Evolutionary conservation across 345 rosid species (phyloP).

Genomic region (Melaleuca quinquenervia): DNA sequence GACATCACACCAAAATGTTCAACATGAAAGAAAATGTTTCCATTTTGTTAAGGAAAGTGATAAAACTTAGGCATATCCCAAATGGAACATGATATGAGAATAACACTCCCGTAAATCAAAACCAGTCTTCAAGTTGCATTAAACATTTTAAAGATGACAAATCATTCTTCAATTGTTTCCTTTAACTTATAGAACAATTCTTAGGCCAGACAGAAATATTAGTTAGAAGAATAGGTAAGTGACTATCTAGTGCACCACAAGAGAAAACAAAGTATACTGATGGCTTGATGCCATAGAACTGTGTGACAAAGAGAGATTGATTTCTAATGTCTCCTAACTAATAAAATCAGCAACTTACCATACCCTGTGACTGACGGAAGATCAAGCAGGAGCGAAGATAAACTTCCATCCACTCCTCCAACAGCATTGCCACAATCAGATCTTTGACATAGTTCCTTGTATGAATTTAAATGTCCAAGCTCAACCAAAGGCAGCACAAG

Average conservation of each 20-base stretch:
- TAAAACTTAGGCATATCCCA: neutral
- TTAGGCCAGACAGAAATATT: neutral
- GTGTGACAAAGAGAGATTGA: neutral
- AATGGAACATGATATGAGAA: neutral
- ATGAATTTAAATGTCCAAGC: constrained; percentile 51
- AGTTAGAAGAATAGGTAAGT: neutral
- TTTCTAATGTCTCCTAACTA: neutral
- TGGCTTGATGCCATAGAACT: neutral
- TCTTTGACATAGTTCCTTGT: constrained; percentile 36
- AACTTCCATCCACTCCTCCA: constrained; percentile 45
- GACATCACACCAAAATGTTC: neutral
- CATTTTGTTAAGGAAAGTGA: neutral
- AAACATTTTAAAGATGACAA: neutral
- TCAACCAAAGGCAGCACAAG: constrained; percentile 73
- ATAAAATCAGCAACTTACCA: constrained; percentile 34
- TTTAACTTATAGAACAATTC: neutral
- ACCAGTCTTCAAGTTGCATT: neutral
- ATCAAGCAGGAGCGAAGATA: constrained; percentile 78
- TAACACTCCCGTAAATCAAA: neutral
- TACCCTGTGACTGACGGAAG: constrained; percentile 96
- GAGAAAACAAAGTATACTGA: neutral
- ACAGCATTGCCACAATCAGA: constrained; percentile 81
- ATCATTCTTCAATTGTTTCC: neutral
- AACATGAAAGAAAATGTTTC: neutral
- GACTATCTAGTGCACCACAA: neutral